Percentiles rank a stretch among this genome's conserved stretches.
phyloP scores from a whole-genome alignment of 768 basidiomycete species.

The Calocybe gangraenosa region DNA sequence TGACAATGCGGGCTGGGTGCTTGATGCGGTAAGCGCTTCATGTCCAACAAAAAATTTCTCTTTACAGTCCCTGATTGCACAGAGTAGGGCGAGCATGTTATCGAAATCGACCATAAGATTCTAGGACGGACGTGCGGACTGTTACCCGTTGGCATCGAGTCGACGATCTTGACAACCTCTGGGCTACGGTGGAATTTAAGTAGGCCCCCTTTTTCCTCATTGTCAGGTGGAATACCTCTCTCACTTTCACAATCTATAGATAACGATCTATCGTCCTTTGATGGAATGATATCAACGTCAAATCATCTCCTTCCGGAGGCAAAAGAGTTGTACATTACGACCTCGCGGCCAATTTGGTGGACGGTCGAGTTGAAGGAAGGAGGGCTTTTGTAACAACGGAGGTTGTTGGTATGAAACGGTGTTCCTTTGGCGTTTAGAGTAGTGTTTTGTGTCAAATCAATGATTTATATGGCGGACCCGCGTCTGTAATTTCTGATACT shows the following conservation, averaged over 20 bases:
- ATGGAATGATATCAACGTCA: constrained; percentile 86
- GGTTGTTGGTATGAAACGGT: no score
- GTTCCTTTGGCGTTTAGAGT: no score
- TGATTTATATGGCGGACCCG: no score
- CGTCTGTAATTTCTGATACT: no score
- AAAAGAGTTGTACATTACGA: constrained; percentile 65
- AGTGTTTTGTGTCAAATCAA: no score
- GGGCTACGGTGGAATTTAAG: constrained; percentile 91
- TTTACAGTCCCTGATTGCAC: neutral
- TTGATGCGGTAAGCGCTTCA: constrained; percentile 53
- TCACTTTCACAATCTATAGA: constrained; percentile 31
- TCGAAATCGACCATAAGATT: constrained; percentile 66
- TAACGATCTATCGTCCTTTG: constrained; percentile 69
- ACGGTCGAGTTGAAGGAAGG: constrained; percentile 60
- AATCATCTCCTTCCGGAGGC: constrained; percentile 80
- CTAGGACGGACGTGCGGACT: constrained; percentile 91
- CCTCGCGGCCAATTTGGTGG: constrained; percentile 88
- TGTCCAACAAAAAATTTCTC: neutral
- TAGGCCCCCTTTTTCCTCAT: constrained; percentile 27
- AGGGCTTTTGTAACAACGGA: constrained; percentile 10
- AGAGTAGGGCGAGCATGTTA: constrained; percentile 74
- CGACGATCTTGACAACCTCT: constrained; percentile 70
- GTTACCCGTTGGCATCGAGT: constrained; percentile 84
- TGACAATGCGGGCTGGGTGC: constrained; percentile 88
- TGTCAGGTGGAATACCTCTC: neutral